These are phyloP conservation scores for Rhodamnia argentea DNA, from an alignment of 345 rosid genomes.

Conservation along the genomic window DNA sequence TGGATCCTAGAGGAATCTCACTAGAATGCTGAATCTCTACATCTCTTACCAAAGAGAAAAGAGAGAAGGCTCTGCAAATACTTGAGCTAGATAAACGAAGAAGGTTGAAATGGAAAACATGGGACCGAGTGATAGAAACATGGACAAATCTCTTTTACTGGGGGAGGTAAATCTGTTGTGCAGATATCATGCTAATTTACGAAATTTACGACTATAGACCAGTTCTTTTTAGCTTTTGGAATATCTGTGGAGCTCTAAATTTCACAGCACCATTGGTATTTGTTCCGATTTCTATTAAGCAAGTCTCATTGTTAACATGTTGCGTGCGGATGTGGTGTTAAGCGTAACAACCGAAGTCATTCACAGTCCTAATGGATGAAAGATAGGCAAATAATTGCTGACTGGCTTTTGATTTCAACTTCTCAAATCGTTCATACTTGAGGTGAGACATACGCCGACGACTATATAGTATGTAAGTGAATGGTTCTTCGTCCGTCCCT, in stretches of 20 bases:
- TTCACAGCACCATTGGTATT: neutral
- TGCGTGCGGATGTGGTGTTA: neutral
- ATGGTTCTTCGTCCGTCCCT: neutral
- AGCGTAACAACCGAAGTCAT: neutral
- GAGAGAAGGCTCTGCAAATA: neutral
- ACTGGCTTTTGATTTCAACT: neutral
- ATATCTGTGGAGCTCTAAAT: neutral
- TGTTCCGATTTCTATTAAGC: neutral
- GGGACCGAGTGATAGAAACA: neutral
- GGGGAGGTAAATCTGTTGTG: neutral
- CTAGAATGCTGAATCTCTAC: neutral
- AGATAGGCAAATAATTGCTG: neutral
- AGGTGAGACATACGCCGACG: neutral
- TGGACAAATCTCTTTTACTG: neutral
- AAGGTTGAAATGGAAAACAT: neutral
- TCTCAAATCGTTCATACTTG: neutral
- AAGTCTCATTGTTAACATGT: neutral
- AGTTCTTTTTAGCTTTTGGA: neutral
- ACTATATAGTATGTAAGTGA: neutral
- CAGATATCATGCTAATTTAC: neutral
- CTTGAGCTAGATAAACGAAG: neutral
- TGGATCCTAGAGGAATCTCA: neutral
- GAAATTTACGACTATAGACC: neutral
- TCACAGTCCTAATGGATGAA: neutral
- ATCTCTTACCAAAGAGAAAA: neutral